Conservation (phyloP, 495 filamentous ascomycete species). For the Penicillium daleae region DNA sequence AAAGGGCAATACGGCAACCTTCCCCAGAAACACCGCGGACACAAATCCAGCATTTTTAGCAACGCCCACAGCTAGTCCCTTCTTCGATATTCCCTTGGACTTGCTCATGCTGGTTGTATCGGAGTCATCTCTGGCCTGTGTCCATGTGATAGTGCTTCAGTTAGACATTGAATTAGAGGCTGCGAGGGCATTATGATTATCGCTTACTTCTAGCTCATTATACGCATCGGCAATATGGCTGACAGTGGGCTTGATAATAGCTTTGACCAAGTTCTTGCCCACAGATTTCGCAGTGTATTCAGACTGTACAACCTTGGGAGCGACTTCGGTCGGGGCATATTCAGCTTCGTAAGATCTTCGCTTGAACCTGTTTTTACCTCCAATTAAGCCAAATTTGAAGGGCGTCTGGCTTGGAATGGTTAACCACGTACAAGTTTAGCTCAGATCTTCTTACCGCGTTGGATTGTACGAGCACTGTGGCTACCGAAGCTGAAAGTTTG, state of each 20-base stretch:
- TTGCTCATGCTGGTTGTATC: not conserved
- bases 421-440: not conserved
- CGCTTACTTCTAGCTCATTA: not conserved
- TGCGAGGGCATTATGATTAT: not conserved
- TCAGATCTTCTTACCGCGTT: not conserved
- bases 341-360: not conserved
- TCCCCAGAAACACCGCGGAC: constrained; percentile 9
- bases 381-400: too few relatives aligned
- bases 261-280: constrained; percentile 5
- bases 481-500: not conserved
- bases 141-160: not conserved
- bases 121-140: not conserved
- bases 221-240: constrained; percentile 10
- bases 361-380: not conserved
- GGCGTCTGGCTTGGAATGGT: not conserved
- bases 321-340: not conserved
- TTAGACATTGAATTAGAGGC: not conserved
- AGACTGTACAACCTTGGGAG: not conserved
- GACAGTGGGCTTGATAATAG: constrained; percentile 13
- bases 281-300: not conserved
- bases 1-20: constrained; percentile 17
- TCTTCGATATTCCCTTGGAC: not conserved
- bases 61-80: not conserved
- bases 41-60: constrained; percentile 13
- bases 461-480: not conserved